Evolutionary conservation across 257 asterid species (phyloP).

Genomic region (Cynanchum wilfordii): DNA sequence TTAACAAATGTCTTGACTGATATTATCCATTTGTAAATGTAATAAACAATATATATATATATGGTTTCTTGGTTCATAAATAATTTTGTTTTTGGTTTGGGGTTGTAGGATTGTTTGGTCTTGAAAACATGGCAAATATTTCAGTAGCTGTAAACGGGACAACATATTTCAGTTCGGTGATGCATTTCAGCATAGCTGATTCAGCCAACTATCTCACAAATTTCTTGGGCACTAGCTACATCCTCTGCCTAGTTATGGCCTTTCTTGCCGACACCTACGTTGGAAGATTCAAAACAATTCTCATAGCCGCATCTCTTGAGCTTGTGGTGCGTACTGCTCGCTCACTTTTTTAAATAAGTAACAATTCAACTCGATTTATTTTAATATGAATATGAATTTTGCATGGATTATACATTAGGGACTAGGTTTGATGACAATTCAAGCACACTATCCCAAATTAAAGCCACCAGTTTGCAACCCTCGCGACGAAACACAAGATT

Average conservation of each 20-base stretch:
- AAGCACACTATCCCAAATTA: slow-evolving; percentile 50
- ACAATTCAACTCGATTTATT: no score
- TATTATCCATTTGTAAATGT: background rate
- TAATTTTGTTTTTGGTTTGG: background rate
- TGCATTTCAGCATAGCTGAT: slow-evolving; percentile 52
- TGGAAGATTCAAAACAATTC: slow-evolving; percentile 50
- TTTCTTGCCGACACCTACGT: slow-evolving; percentile 56
- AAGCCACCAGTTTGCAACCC: slow-evolving; percentile 56
- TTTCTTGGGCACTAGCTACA: slow-evolving; percentile 46
- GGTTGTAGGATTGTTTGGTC: background rate
- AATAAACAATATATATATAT: no score
- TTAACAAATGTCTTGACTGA: background rate
- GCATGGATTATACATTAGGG: slow-evolving; percentile 35
- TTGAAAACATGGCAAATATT: slow-evolving; percentile 46
- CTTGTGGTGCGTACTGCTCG: slow-evolving; percentile 30
- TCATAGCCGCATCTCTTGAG: slow-evolving; percentile 37
- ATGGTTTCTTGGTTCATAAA: no score
- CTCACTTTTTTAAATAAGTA: no score
- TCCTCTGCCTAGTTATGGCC: slow-evolving; percentile 47
- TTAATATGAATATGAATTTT: no score
- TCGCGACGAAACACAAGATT: slow-evolving; percentile 32
- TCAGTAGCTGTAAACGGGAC: slow-evolving; percentile 38
- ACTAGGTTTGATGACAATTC: slow-evolving; percentile 50
- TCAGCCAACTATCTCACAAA: slow-evolving; percentile 62
- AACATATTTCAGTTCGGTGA: slow-evolving; percentile 43